These are phyloP conservation scores for Syzygium jambos DNA, from an alignment of 345 rosid species.

Conservation along the genomic window DNA sequence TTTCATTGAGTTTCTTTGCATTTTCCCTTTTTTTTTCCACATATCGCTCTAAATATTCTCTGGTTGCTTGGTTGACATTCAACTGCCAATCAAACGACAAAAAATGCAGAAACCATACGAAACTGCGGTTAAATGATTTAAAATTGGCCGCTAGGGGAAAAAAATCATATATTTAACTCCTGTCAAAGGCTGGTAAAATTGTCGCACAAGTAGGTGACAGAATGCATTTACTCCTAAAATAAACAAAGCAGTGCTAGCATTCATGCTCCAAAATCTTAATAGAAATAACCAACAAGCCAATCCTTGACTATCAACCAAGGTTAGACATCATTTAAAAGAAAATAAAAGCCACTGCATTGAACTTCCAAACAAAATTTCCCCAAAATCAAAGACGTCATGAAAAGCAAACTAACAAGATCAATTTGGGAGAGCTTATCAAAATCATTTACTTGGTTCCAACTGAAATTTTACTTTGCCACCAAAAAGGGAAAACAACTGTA, in stretches of 20 bases:
- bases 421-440: neutral
- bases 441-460: neutral
- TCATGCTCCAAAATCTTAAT: neutral
- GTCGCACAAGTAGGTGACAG: neutral
- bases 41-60: slow-evolving; percentile 67
- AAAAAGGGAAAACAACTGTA: neutral
- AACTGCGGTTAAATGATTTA: neutral
- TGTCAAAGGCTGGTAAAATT: neutral
- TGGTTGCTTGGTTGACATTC: slow-evolving; percentile 88
- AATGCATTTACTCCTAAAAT: neutral
- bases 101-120: slow-evolving; percentile 1
- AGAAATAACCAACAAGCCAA: neutral
- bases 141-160: neutral
- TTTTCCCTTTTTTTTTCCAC: slow-evolving; percentile 75
- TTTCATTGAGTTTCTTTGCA: slow-evolving; percentile 51
- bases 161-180: neutral
- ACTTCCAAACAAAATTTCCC: neutral
- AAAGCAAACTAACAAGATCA: neutral
- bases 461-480: neutral
- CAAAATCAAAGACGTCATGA: neutral
- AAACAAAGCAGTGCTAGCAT: neutral
- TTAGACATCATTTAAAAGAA: neutral
- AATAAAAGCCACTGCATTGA: neutral
- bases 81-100: slow-evolving; percentile 32
- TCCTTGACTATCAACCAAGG: neutral